A percentile compares a stretch with the other conserved stretches of the same genome.
These are phyloP conservation scores for Rhizomucor miehei DNA, from an alignment of 371 early-diverging fungal genomes.

Conservation along the genomic window DNA sequence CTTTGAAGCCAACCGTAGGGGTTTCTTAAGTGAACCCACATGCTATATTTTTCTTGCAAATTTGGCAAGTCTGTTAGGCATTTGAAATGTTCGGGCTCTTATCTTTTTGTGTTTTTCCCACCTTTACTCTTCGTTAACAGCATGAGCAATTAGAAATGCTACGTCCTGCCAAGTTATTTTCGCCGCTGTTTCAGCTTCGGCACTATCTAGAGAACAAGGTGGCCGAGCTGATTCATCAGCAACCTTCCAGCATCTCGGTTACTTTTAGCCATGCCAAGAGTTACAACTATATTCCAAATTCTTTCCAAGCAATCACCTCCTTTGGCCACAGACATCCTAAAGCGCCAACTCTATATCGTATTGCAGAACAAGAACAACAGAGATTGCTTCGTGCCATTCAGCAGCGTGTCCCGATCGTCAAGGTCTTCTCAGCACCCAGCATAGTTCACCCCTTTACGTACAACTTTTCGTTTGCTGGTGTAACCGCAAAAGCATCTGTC, in stretches of 20 bases:
- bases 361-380: constrained; percentile 11
- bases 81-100: too few species aligned
- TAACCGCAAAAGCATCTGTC: not conserved
- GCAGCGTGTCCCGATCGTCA: constrained; percentile 19
- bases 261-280: constrained; percentile 2
- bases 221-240: constrained; percentile 23
- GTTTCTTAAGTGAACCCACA: too few species aligned
- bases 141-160: constrained; percentile 1
- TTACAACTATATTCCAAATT: too few species aligned
- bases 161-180: constrained; percentile 23
- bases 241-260: constrained; percentile 1
- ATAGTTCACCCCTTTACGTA: constrained; percentile 4
- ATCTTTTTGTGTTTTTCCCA: too few species aligned
- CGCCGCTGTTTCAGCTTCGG: constrained; percentile 20
- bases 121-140: too few species aligned
- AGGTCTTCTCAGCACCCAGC: constrained; percentile 16
- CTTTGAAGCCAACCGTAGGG: too few species aligned
- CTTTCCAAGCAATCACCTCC: not conserved
- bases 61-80: too few species aligned
- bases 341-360: constrained; percentile 10
- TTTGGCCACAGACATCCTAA: constrained; percentile 10
- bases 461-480: constrained; percentile 13
- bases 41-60: too few species aligned
- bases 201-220: constrained; percentile 19
- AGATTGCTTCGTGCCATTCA: constrained; percentile 13